A percentile compares a stretch with the other conserved stretches of the same genome.
Evolutionary conservation across 495 filamentous ascomycete species (phyloP).

Genomic region (Daldinia decipiens): DNA sequence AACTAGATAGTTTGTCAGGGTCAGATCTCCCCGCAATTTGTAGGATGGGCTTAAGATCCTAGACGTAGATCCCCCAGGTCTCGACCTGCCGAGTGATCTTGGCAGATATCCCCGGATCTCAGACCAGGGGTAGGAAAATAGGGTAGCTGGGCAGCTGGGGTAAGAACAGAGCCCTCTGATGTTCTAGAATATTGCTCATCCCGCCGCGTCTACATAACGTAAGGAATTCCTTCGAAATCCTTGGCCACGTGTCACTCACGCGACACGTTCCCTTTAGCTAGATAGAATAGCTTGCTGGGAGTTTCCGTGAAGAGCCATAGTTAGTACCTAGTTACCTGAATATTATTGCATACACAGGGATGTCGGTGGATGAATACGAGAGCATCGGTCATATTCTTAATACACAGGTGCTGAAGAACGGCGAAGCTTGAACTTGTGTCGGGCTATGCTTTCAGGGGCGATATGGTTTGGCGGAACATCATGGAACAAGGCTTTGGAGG

Average conservation of each 20-base stretch:
- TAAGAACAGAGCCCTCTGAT: not conserved
- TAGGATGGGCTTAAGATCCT: not conserved
- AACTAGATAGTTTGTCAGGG: not conserved
- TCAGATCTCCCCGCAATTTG: not conserved
- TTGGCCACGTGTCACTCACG: not conserved
- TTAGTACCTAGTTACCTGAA: not conserved
- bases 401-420: slow-evolving; percentile 11
- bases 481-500: not conserved
- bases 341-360: slow-evolving; percentile 29
- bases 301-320: no score
- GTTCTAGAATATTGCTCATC: not conserved
- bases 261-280: no score
- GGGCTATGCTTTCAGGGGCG: not conserved
- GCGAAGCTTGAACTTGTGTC: not conserved
- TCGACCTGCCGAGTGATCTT: not conserved
- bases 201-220: not conserved
- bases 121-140: not conserved
- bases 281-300: no score
- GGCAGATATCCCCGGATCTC: not conserved
- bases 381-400: slow-evolving; percentile 16
- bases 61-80: slow-evolving; percentile 1
- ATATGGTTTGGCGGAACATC: not conserved
- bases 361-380: slow-evolving; percentile 29
- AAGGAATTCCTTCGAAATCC: not conserved
- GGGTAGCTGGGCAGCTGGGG: not conserved